Percentiles rank a stretch among this genome's conserved stretches.
Evolutionary conservation across 805 yeast species (phyloP).

Genomic region (Metschnikowia amazonensis): DNA sequence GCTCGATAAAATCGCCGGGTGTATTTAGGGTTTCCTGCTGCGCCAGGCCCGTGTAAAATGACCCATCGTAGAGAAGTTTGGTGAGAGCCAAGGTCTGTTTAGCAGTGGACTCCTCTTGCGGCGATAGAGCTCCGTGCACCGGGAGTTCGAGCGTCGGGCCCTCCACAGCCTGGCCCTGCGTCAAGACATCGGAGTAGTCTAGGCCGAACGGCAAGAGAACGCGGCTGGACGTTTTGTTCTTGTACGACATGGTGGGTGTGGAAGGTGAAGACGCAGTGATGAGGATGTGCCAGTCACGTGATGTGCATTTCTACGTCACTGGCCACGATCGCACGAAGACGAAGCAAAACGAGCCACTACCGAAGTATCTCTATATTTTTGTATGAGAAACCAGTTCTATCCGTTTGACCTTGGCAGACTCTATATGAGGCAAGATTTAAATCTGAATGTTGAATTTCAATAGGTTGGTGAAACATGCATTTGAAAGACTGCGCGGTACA

Average conservation of each 20-base stretch:
- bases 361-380: too few species aligned
- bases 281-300: slow-evolving; percentile 2
- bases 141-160: slow-evolving; percentile 54
- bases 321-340: too few species aligned
- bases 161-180: slow-evolving; percentile 33
- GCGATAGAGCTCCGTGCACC: slow-evolving; percentile 55
- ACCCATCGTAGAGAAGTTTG: slow-evolving; percentile 56
- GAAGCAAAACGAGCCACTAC: too few species aligned
- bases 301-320: too few species aligned
- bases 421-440: too few species aligned
- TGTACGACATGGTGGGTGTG: slow-evolving; percentile 48
- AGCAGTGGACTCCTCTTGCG: slow-evolving; percentile 49
- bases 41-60: slow-evolving; percentile 60
- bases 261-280: neutral
- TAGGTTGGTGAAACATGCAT: too few species aligned
- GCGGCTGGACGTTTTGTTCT: slow-evolving; percentile 44
- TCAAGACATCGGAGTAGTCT: slow-evolving; percentile 56
- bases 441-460: too few species aligned
- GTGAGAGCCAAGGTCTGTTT: slow-evolving; percentile 53
- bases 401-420: too few species aligned
- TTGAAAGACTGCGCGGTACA: too few species aligned
- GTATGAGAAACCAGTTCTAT: too few species aligned
- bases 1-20: slow-evolving; percentile 61
- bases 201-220: slow-evolving; percentile 67
- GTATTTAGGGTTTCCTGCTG: slow-evolving; percentile 24